Base-by-base conservation (phyloP, 208 protist genomes). In the Naegleria lovaniensis region DNA sequence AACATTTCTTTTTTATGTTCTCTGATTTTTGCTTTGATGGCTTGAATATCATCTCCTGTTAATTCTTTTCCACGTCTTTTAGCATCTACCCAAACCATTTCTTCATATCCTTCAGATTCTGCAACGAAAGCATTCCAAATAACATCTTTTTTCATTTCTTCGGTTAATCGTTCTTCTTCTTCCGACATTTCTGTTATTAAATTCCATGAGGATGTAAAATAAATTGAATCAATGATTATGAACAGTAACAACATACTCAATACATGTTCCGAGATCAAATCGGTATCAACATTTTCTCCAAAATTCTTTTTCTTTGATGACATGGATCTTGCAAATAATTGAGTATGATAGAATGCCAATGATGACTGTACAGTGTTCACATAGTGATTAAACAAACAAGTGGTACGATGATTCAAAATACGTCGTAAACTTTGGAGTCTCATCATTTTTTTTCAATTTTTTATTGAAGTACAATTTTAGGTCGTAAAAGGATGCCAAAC, bases 21-120 rank as follows among this genome's bases (percentile, higher is more conserved):
- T 36, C 9, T 79, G n/a, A 79, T 79, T 33, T 79, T 79, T 2
- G 19, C 29, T n/a, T 79, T 79, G 29, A 79, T 79, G n/a, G 16
- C 16, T 36, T 79, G 25, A 79, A 79, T 79, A 9, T 79, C 67
- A 79, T 79, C 67, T 36, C 16, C 29, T 36, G 67, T 36, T 13
- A 79, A 36, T 79, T 36, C 16, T 9, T 79, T 79, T 79, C 67
- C 67, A 36, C 29, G 16, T 36, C 67, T 29, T 79, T 79, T 79
- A 36, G 67, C 67, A 79, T 79, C 29, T 6, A 33, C 9, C 67
- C 67, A 79, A 79, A 79, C 29, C 16, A 36, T 7, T 36, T 79
- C 67, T 33, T 79, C 67, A 79, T 79, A 79, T 79, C 67, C 29
- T 79, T 79, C 67, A 5, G n/a, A 36, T 79, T 79, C 67, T 79